Percentiles rank a stretch among this genome's conserved stretches.
Conservation (phyloP, 768 basidiomycete genomes). For the Boletus subparvulus region DNA sequence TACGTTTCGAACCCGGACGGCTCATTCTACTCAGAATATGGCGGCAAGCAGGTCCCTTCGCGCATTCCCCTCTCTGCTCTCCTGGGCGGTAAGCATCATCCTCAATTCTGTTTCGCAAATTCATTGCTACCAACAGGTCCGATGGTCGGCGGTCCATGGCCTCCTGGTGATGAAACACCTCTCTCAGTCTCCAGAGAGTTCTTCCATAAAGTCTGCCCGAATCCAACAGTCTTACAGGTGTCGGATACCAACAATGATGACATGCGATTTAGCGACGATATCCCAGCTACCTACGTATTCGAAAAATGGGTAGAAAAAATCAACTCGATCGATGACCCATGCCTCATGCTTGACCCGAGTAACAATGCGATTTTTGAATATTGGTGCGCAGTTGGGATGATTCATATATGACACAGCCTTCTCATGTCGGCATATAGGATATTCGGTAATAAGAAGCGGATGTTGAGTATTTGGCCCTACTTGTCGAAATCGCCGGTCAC, state of each 20-base stretch:
- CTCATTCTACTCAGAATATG: conserved; percentile 37
- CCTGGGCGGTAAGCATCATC: conserved; percentile 32
- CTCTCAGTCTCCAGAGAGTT: conserved; percentile 38
- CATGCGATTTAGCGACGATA: conserved; percentile 24
- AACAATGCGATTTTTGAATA: conserved; percentile 35
- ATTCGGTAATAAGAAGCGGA: conserved; percentile 31
- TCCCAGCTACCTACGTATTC: conserved; percentile 32
- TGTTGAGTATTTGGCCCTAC: conserved; percentile 37
- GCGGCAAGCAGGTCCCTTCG: conserved; percentile 39
- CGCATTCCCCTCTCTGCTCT: conserved; percentile 43
- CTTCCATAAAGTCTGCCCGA: conserved; percentile 43
- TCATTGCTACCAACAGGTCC: conserved; percentile 33
- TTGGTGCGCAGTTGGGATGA: conserved; percentile 27
- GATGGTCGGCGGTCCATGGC: conserved; percentile 41
- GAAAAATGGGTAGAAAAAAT: conserved; percentile 41
- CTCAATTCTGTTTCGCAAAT: not conserved
- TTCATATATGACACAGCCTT: not conserved
- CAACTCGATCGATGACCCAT: conserved; percentile 36
- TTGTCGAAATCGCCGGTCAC: conserved; percentile 35
- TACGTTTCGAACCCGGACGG: conserved; percentile 41
- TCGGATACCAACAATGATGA: conserved; percentile 29
- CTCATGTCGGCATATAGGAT: conserved; percentile 26
- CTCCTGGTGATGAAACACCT: conserved; percentile 31
- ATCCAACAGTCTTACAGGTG: conserved; percentile 34
- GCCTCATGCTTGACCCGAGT: conserved; percentile 36